phyloP scores from a whole-genome alignment of 352 stramenopile species.

The Pilasporangium apinafurcum region DNA sequence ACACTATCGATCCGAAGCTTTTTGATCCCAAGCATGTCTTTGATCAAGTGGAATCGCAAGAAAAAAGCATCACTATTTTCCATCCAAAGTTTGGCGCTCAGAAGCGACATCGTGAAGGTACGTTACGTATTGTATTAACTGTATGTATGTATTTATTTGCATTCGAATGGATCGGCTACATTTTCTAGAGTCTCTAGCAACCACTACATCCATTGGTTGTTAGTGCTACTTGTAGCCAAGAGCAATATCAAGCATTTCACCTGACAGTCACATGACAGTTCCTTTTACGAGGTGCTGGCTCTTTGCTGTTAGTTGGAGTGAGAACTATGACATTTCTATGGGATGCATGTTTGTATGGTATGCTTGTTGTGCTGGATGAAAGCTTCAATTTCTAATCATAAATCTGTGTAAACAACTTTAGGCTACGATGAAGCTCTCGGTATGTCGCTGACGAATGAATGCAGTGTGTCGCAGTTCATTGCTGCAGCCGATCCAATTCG shows the following conservation, averaged over 20 bases:
- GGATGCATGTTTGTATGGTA: conserved; percentile 4
- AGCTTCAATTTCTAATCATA: not conserved
- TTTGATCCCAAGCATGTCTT: conserved; percentile 98
- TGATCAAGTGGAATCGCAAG: conserved; percentile 86
- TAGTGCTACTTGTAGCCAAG: conserved; percentile 88
- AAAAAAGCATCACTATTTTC: conserved; percentile 94
- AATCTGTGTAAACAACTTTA: conserved; percentile 8
- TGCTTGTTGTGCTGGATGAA: conserved; percentile 3
- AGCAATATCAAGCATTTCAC: conserved; percentile 83
- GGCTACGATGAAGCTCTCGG: conserved; percentile 92
- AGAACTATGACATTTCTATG: conserved; percentile 80
- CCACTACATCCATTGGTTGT: conserved; percentile 59
- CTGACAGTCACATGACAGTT: conserved; percentile 37
- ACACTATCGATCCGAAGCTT: conserved; percentile 97
- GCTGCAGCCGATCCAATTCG: conserved; percentile 92
- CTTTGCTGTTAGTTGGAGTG: conserved; percentile 51
- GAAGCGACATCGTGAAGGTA: conserved; percentile 91
- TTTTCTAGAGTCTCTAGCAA: conserved; percentile 89
- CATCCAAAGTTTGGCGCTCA: conserved; percentile 96
- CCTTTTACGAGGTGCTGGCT: conserved; percentile 6
- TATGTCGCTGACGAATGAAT: conserved; percentile 79
- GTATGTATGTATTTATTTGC: conserved; percentile 13
- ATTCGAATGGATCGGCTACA: conserved; percentile 50
- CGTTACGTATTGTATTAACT: conserved; percentile 11
- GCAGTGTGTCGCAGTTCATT: conserved; percentile 83